phyloP scores from a whole-genome alignment of 2,329 filamentous ascomycete species.

The Pezicula carpinea region DNA sequence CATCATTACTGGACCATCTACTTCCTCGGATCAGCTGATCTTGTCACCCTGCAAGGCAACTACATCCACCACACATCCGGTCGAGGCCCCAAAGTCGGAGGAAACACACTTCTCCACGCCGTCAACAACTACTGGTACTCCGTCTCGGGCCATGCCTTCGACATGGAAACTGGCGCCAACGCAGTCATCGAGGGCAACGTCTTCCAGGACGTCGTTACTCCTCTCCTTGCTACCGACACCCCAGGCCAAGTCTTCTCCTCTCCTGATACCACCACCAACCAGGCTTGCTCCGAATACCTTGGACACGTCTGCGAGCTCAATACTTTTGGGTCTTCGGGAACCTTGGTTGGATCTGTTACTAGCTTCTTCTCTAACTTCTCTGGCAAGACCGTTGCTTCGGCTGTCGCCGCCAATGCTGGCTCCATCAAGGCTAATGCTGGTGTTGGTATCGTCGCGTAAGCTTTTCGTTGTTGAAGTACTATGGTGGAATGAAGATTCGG shows the following conservation, averaged over 20 bases:
- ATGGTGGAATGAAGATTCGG: no score
- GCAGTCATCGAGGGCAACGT: constrained; percentile 41
- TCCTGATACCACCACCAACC: constrained; percentile 14
- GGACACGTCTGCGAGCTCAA: constrained; percentile 17
- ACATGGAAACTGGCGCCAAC: constrained; percentile 27
- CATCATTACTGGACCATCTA: constrained; percentile 44
- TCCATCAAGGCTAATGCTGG: constrained; percentile 27
- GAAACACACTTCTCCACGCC: constrained; percentile 34
- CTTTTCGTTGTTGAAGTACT: no score
- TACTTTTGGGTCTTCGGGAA: constrained; percentile 21
- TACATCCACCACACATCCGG: constrained; percentile 41
- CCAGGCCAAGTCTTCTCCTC: constrained; percentile 16
- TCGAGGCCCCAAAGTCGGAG: constrained; percentile 38
- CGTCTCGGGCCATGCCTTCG: constrained; percentile 41
- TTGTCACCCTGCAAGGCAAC: constrained; percentile 38
- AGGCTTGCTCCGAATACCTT: constrained; percentile 13
- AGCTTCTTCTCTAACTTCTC: constrained; percentile 27
- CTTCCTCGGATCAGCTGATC: constrained; percentile 34
- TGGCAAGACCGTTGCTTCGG: constrained; percentile 26
- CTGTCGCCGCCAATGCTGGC: constrained; percentile 24
- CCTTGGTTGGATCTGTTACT: constrained; percentile 23
- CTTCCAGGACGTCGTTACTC: constrained; percentile 36
- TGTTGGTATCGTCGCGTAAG: constrained; percentile 13
- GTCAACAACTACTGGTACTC: constrained; percentile 39
- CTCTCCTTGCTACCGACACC: constrained; percentile 10